Evolutionary conservation across 2,329 filamentous ascomycete genomes (phyloP), one percentile per base, ranked within the genome.

Genomic region (Akanthomyces muscarius): DNA sequence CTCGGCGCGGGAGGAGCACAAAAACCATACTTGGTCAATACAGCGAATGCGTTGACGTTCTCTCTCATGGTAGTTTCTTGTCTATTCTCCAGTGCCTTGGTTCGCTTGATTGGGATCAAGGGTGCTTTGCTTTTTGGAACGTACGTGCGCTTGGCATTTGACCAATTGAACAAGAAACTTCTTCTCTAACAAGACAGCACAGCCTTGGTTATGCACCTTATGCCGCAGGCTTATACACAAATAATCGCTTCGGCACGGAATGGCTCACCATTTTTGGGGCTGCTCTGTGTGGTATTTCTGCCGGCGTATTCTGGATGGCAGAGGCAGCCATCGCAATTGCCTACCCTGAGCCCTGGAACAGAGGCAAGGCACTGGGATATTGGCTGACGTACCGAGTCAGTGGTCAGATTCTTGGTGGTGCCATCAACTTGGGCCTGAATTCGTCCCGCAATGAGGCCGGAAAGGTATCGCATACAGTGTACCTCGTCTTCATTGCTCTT

Each of bases 251-350:
- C 68, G 87, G 86, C 1, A 85, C 76, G 0, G 83, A 87, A 66
- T 92, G 89, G 89, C 80, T 91, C 11, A 81, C 87, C 0, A 78
- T 91, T 0, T 73, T 91, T 10, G 89, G 88, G 0, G 87, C 87
- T 0, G 87, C 87, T 0, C 76, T 89, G 0, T 91, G 89, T 66
- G 89, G 89, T 21, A 80, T 90, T 38, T 87, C 85, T 0, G 89
- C 89, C 0, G 89, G 89, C 0, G 78, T 91, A 0, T 91, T 91
- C 73, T 92, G 89, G 89, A 87, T 87, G 79, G 85, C 88, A 0
- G 89, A 92, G 73, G 87, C 87, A 0, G 88, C 89, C 0, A 89
- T 92, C 63, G 88, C 88, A 0, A 83, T 91, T 23, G 81, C 85
- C 0, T 92, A 92, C 66, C 88, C 89, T 0, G 89, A 91, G 68